Base-by-base conservation (phyloP, 2,329 filamentous ascomycete genomes). In the Fusarium sp. region DNA sequence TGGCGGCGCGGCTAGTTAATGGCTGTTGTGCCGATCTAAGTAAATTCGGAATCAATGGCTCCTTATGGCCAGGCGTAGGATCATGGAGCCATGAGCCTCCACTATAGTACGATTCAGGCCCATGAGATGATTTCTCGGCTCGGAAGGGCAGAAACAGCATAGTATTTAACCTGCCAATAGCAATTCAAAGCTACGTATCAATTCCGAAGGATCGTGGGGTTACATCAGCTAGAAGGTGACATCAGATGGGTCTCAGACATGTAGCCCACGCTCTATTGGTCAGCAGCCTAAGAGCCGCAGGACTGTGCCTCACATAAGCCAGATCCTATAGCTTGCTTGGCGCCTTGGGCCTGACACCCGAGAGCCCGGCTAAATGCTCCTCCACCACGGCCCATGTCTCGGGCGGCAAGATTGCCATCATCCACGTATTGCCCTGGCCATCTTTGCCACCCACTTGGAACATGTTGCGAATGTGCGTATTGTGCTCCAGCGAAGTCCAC, bases 361-460 rank as follows among this genome's bases (percentile, higher is more conserved):
- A 30, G 18, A 64, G 61, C 3, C 35, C 56, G 61, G 61, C 56
- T 61, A 61, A 50, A 64, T 64, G 43, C 12, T 50, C 10, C 23
- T 64, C 61, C 7, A 49, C 56, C 16, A 64, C 11, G 13, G 28
- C 30, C 61, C 61, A 64, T 1, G 43, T 35, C 6, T 61, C 56
- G 6, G 54, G 54, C 9, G 56, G 61, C 5, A 64, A 15, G 25
- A 64, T 35, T 10, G 43, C 61, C 61, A 64, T 64, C 54, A 64
- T 64, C 61, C 61, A 64, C 3, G 54, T 64, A 50, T 64, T 61
- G 10, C 35, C 61, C 11, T 35, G 43, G 9, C 28, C 61, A 19
- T 64, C 54, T 12, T 32, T 61, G 16, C 61, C 61, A 18, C 61
- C 61, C 12, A 64, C 61, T 13, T 64, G 56, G 35, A 64, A 64